phyloP scores from a whole-genome alignment of 164 flowering plant genomes.

The Aristolochia contorta region DNA sequence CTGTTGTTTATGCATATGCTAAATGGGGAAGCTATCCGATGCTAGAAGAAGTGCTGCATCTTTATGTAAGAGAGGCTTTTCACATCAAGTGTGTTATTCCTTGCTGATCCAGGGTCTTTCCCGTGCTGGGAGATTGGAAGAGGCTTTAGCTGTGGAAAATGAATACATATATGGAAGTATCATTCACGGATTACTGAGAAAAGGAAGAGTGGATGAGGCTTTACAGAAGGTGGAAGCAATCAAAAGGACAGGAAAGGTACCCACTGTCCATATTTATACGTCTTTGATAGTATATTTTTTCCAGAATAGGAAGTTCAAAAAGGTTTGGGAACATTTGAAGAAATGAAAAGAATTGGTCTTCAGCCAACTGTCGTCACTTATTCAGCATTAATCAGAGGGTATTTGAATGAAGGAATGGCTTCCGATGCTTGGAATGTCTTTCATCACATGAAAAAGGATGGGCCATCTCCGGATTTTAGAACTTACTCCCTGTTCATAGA shows the following conservation, averaged over 20 bases:
- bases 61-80: conserved; percentile 38
- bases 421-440: conserved; percentile 64
- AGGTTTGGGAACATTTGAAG: conserved; percentile 42
- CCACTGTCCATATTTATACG: conserved; percentile 75
- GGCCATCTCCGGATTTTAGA: conserved; percentile 77
- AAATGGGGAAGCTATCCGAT: conserved; percentile 35
- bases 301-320: conserved; percentile 40
- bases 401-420: conserved; percentile 39
- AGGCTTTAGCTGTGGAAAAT: conserved; percentile 40
- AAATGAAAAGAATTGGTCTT: conserved; percentile 52
- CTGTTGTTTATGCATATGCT: conserved; percentile 71
- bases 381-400: conserved; percentile 60
- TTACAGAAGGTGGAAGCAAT: conserved; percentile 51
- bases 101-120: conserved; percentile 66
- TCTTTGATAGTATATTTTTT: conserved; percentile 56
- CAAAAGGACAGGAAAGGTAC: conserved; percentile 44
- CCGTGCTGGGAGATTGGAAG: conserved; percentile 59
- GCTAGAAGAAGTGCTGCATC: conserved; percentile 43
- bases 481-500: conserved; percentile 66
- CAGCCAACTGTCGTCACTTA: conserved; percentile 69
- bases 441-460: conserved; percentile 37
- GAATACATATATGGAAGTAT: conserved; percentile 61
- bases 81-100: conserved; percentile 45
- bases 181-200: conserved; percentile 52
- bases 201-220: conserved; percentile 48